Evolutionary conservation across 441 rosid genomes (phyloP), one percentile per base, ranked within the genome.

Genomic region (Bruguiera hainesii): DNA sequence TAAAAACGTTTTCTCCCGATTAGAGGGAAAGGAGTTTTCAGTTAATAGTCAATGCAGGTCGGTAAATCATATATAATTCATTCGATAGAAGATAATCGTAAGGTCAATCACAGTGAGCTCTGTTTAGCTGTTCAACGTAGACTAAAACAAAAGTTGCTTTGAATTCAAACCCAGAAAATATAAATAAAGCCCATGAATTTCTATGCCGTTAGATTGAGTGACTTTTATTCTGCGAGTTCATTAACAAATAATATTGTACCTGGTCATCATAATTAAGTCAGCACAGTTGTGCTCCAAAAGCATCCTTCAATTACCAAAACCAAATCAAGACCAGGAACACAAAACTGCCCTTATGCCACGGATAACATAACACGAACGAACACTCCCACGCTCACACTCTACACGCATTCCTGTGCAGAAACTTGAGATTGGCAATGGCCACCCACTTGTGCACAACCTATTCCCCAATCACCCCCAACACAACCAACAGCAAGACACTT

Each of bases 351-450:
- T 18, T 9, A 5, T 35, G 37, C 25, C 37, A 23, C 50, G 33
- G 31, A 59, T 16, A 28, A 29, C 65, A 59, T 25, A 6, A 20
- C 7, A 7, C 20, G 30, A 23, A 33, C 39, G 31, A 19, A 39
- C 50, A 0, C 19, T 1, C 4, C 5, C 13, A 26, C 6, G 7
- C 48, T 0, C 60, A 31, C 18, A 19, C 2, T 29, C 13, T 3
- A 11, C 16, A 7, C 46, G 2, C 49, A 33, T n/a, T n/a, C 19
- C 28, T 30, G 42, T 21, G 16, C 58, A 55, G 58, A 55, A 15
- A 55, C 18, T 4, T 9, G 29, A 55, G 58, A 69, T 50, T 50
- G 80, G 80, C 84, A 11, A 84, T 80, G 88, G 83, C 90, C 75
- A 56, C 87, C 68, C 76, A 68, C 62, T 68, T 79, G 42, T 70